A percentile compares a stretch with the other conserved stretches of the same genome.
phyloP scores from a whole-genome alignment of 106 monocot species.

The Chionographis japonica region DNA sequence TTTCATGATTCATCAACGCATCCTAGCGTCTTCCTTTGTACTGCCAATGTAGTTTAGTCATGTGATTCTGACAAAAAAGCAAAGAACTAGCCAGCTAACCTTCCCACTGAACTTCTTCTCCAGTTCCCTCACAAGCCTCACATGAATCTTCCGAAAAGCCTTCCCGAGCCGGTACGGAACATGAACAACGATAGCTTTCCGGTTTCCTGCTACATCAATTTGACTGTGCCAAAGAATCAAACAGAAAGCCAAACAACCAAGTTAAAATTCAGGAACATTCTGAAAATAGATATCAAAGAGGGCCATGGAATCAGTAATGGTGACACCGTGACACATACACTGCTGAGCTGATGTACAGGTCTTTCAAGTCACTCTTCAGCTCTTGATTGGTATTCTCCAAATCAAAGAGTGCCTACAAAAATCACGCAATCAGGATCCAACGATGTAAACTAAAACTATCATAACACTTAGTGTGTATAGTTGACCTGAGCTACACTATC shows the following conservation, averaged over 20 bases:
- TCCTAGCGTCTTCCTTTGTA: too few relatives aligned
- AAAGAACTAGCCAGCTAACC: constrained; percentile 20
- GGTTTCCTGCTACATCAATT: constrained; percentile 64
- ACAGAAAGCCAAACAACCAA: background rate
- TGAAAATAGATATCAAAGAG: background rate
- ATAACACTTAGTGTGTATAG: too few relatives aligned
- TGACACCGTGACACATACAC: constrained; percentile 31
- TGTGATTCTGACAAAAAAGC: too few relatives aligned
- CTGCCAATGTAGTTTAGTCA: too few relatives aligned
- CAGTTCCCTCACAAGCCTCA: constrained; percentile 83
- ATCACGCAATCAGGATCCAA: background rate
- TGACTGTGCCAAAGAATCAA: constrained; percentile 35
- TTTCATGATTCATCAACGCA: too few relatives aligned
- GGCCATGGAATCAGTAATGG: too few relatives aligned
- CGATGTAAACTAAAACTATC: too few relatives aligned
- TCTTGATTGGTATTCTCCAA: constrained; percentile 80
- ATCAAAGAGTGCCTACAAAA: constrained; percentile 64
- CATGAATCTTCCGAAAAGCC: constrained; percentile 80
- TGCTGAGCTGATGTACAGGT: constrained; percentile 79
- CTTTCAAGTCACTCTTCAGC: constrained; percentile 90
- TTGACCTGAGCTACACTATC: too few relatives aligned
- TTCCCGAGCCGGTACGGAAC: constrained; percentile 82
- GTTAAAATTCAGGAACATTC: background rate
- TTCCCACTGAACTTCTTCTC: constrained; percentile 99
- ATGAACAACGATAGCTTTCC: constrained; percentile 81